Conservation (phyloP, 768 basidiomycete genomes). For the Mrakia gelida region DNA sequence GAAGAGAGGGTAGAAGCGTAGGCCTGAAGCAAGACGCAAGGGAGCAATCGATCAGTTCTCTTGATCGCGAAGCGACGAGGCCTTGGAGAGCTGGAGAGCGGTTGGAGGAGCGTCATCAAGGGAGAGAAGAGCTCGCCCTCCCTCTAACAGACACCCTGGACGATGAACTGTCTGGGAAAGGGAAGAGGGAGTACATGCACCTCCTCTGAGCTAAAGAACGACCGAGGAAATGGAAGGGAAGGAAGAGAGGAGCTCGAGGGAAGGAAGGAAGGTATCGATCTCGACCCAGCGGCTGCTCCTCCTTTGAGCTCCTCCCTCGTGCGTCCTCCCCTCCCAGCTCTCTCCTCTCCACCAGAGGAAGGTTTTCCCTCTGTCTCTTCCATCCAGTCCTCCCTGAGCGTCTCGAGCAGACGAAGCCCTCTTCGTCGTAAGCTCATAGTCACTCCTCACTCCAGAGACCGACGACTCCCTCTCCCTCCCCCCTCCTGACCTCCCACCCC, state of each 20-base stretch:
- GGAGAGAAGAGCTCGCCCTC: not conserved
- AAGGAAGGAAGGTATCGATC: too few species aligned
- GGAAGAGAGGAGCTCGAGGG: not conserved
- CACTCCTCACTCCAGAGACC: too few species aligned
- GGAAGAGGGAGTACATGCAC: too few species aligned
- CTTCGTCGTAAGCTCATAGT: not conserved
- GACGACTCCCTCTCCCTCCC: not conserved
- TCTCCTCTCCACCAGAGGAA: too few species aligned
- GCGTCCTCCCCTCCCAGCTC: too few species aligned
- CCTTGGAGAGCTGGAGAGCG: not conserved
- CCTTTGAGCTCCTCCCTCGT: too few species aligned
- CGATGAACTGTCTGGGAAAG: too few species aligned
- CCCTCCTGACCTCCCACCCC: not conserved
- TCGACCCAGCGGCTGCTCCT: too few species aligned
- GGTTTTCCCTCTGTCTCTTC: too few species aligned
- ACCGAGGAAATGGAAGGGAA: too few species aligned
- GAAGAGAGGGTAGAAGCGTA: conserved; percentile 26
- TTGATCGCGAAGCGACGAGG: not conserved
- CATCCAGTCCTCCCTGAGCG: not conserved
- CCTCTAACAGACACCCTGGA: not conserved
- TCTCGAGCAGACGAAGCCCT: not conserved
- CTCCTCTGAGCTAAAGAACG: too few species aligned
- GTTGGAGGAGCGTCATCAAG: not conserved
- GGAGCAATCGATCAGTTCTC: not conserved
- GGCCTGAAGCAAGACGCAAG: not conserved